Evolutionary conservation across 2,329 filamentous ascomycete genomes (phyloP).

Genomic region (Apiospora koreana): DNA sequence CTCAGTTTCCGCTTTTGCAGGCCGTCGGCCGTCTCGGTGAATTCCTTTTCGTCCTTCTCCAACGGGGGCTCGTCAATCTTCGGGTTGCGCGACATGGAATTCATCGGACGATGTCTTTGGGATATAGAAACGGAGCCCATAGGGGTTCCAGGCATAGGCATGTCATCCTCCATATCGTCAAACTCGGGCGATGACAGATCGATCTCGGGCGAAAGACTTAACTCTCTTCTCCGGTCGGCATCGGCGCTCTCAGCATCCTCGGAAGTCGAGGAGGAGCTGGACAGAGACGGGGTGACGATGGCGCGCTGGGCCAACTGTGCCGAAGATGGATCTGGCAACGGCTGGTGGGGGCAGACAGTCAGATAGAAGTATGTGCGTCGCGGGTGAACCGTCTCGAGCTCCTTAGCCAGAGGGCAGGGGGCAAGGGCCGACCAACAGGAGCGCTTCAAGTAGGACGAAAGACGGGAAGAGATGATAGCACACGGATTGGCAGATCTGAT

Average conservation of each 20-base stretch:
- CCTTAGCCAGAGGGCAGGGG: constrained; percentile 88
- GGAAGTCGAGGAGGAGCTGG: constrained; percentile 65
- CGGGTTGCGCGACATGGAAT: constrained; percentile 56
- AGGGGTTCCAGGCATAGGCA: constrained; percentile 60
- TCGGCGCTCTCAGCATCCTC: constrained; percentile 80
- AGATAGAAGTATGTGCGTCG: constrained; percentile 96
- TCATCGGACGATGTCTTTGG: constrained; percentile 34
- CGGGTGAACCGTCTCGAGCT: constrained; percentile 88
- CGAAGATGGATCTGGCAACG: constrained; percentile 66
- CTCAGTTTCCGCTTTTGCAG: constrained; percentile 68
- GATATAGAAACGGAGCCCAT: constrained; percentile 57
- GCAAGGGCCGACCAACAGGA: constrained; percentile 74
- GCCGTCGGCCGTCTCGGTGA: constrained; percentile 90
- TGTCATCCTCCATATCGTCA: constrained; percentile 68
- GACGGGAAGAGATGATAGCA: constrained; percentile 90
- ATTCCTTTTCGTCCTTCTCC: constrained; percentile 94
- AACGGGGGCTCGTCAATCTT: constrained; percentile 84
- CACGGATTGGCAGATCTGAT: constrained; percentile 90
- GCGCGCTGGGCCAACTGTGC: constrained; percentile 52
- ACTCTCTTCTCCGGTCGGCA: constrained; percentile 63
- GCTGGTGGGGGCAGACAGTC: constrained; percentile 81
- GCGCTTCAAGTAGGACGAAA: constrained; percentile 88
- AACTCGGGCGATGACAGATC: constrained; percentile 87
- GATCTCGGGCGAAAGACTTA: constrained; percentile 91
- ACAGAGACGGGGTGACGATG: constrained; percentile 83